Percentiles rank a stretch among this genome's conserved stretches.
These are phyloP conservation scores for Hypoxylon fuscum DNA, from an alignment of 495 filamentous ascomycete species.

Conservation along the genomic window DNA sequence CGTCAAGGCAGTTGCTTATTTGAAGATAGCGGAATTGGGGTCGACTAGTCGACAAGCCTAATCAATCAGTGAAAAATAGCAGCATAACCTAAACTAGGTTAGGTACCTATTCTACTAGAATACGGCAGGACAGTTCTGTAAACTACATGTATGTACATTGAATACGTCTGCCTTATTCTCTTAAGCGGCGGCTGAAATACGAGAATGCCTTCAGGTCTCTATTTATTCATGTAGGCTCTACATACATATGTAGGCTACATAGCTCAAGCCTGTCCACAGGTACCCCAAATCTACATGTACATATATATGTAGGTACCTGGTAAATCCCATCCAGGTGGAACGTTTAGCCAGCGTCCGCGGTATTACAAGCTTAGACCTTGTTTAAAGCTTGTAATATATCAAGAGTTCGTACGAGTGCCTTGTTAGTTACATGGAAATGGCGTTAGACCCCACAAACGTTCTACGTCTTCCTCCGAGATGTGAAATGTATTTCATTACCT, in stretches of 20 bases:
- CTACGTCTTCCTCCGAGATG: conserved; percentile 16
- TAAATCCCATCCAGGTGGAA: conserved; percentile 35
- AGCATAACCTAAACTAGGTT: neutral
- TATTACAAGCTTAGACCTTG: conserved; percentile 31
- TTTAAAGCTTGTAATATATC: conserved; percentile 13
- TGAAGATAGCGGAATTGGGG: neutral
- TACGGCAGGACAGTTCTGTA: too few species aligned
- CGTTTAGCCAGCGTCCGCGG: conserved; percentile 27
- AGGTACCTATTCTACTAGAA: neutral
- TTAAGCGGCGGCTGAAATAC: conserved; percentile 26
- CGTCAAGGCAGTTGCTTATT: conserved; percentile 20
- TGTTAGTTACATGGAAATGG: conserved; percentile 17
- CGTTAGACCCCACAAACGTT: too few species aligned
- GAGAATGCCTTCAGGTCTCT: conserved; percentile 25
- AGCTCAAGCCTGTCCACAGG: neutral
- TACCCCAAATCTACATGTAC: too few species aligned
- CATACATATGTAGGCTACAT: neutral
- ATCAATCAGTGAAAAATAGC: conserved; percentile 3
- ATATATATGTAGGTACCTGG: too few species aligned
- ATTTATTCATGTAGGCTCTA: too few species aligned
- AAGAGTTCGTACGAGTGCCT: too few species aligned
- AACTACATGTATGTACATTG: conserved; percentile 5
- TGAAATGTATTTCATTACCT: conserved; percentile 18
- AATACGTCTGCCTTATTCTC: too few species aligned
- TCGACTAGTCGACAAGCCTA: too few species aligned